phyloP scores from a whole-genome alignment of 371 early-diverging fungal genomes.

The Saksenaea oblongispora region DNA sequence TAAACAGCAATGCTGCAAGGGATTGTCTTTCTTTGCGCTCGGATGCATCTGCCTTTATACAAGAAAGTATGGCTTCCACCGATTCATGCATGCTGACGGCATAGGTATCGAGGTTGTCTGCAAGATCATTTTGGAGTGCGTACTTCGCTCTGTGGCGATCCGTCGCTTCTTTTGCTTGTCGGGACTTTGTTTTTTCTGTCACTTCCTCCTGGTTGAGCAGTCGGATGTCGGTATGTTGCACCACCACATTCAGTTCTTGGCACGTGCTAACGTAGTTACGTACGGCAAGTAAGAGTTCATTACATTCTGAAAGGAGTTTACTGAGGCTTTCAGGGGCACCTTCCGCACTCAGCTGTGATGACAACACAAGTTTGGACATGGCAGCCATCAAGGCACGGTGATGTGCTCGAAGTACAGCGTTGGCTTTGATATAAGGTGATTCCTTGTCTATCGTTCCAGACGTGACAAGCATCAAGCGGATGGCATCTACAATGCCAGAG shows the following conservation, averaged over 20 bases:
- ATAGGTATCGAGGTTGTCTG: slow-evolving; percentile 37
- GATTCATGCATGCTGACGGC: slow-evolving; percentile 41
- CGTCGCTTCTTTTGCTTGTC: not conserved
- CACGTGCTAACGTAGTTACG: slow-evolving; percentile 80
- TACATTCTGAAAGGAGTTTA: slow-evolving; percentile 34
- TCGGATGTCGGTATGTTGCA: slow-evolving; percentile 51
- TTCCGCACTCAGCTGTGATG: slow-evolving; percentile 80
- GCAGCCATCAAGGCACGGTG: slow-evolving; percentile 82
- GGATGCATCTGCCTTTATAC: slow-evolving; percentile 7
- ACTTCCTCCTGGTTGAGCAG: slow-evolving; percentile 10
- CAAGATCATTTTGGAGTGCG: slow-evolving; percentile 27
- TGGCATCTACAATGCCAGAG: slow-evolving; percentile 68
- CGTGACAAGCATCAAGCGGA: slow-evolving; percentile 82
- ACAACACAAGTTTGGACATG: slow-evolving; percentile 80
- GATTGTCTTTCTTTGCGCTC: slow-evolving; percentile 39
- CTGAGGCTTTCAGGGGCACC: slow-evolving; percentile 34
- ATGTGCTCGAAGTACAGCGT: slow-evolving; percentile 67
- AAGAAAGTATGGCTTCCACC: slow-evolving; percentile 29
- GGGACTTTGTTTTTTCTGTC: not conserved
- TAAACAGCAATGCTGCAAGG: slow-evolving; percentile 55
- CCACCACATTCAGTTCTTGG: slow-evolving; percentile 65
- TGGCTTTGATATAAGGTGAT: slow-evolving; percentile 59
- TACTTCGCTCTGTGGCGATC: slow-evolving; percentile 19
- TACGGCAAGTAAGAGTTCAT: slow-evolving; percentile 72
- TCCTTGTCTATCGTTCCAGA: slow-evolving; percentile 77